Conservation (phyloP, 805 yeast genomes). For the Kodamaea nitidulidarum region DNA sequence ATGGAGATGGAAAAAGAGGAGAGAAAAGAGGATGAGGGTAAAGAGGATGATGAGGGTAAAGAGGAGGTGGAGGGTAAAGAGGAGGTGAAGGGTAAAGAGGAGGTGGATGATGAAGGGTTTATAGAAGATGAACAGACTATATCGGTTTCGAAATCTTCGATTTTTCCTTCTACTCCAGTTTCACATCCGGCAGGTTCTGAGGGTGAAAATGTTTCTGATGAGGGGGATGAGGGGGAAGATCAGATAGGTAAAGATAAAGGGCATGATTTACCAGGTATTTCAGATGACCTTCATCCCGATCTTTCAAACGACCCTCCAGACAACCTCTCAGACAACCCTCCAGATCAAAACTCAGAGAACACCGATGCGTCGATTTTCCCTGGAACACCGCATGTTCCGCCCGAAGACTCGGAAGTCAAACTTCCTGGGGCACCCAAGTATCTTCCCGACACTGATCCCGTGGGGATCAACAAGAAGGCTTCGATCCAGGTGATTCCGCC, state of each 20-base stretch:
- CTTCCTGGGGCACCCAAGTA: slow-evolving; percentile 43
- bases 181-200: no score
- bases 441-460: slow-evolving; percentile 37
- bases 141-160: no score
- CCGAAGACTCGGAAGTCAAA: slow-evolving; percentile 22
- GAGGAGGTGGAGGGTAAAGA: not conserved
- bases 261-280: no score
- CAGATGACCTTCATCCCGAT: no score
- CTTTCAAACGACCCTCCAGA: no score
- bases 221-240: no score
- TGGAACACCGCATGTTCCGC: slow-evolving; percentile 35
- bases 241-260: no score
- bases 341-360: no score
- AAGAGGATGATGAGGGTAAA: not conserved
- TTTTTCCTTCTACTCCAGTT: not conserved
- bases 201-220: no score
- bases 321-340: no score
- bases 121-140: no score
- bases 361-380: slow-evolving; percentile 19
- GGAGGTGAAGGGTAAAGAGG: not conserved
- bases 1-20: slow-evolving; percentile 19
- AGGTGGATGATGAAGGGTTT: no score
- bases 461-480: slow-evolving; percentile 34
- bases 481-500: slow-evolving; percentile 36
- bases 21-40: slow-evolving; percentile 3